These are phyloP conservation scores for Fusarium nurragi DNA, from an alignment of 2,329 filamentous ascomycete species.

Conservation along the genomic window DNA sequence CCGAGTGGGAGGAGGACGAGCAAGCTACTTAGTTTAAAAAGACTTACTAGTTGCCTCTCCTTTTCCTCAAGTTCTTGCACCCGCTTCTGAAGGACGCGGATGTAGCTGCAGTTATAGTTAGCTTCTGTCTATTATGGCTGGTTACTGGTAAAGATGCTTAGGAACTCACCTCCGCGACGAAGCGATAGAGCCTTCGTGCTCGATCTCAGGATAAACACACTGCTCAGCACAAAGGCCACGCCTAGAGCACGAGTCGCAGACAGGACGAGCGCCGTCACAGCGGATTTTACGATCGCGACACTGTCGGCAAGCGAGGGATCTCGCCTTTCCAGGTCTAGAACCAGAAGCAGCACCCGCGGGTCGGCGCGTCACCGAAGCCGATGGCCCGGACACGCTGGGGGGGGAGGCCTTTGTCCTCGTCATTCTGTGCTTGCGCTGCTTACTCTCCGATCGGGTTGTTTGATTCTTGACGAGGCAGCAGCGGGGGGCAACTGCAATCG, in stretches of 20 bases:
- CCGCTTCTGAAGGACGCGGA: slow-evolving; percentile 42
- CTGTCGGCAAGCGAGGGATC: slow-evolving; percentile 43
- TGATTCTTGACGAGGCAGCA: slow-evolving; percentile 2
- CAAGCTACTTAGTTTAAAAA: neutral
- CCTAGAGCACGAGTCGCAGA: slow-evolving; percentile 42
- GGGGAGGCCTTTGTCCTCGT: slow-evolving; percentile 21
- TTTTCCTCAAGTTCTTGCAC: slow-evolving; percentile 43
- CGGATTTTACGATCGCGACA: slow-evolving; percentile 46
- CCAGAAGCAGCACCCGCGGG: slow-evolving; percentile 4
- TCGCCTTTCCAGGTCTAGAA: slow-evolving; percentile 40
- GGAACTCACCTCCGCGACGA: slow-evolving; percentile 42
- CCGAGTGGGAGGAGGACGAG: neutral
- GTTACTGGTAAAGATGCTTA: neutral
- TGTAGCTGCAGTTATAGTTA: slow-evolving; percentile 32
- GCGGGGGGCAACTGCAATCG: slow-evolving; percentile 2
- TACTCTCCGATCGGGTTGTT: neutral
- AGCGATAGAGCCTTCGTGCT: slow-evolving; percentile 44
- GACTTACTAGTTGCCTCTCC: slow-evolving; percentile 41
- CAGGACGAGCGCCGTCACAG: slow-evolving; percentile 43
- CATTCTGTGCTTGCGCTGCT: slow-evolving; percentile 3
- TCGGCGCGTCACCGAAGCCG: slow-evolving; percentile 37
- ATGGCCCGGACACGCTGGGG: slow-evolving; percentile 21
- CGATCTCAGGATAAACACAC: slow-evolving; percentile 44
- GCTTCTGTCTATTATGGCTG: neutral
- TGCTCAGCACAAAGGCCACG: slow-evolving; percentile 39